Conservation (phyloP, 257 asterid species). For the Thymus quinquecostatus region DNA sequence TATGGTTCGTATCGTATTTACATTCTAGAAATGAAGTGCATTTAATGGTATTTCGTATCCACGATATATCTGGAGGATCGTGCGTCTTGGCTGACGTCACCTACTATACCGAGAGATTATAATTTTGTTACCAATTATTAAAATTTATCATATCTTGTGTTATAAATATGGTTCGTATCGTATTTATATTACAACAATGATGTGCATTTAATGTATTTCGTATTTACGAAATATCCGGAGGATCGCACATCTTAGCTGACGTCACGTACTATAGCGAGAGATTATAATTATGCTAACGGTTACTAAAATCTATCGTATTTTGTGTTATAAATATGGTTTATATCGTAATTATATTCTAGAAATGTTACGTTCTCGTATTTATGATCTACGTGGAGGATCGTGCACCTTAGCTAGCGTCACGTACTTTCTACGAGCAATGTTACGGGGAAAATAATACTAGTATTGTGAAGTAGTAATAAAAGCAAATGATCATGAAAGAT, state of each 20-base stretch:
- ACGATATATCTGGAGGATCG: not conserved
- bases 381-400: too few species aligned
- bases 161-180: not conserved
- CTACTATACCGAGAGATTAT: too few species aligned
- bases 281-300: not conserved
- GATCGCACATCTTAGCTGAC: too few species aligned
- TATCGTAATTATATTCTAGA: too few species aligned
- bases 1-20: not conserved
- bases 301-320: not conserved
- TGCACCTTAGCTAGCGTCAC: too few species aligned
- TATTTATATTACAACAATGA: not conserved
- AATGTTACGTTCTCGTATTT: not conserved
- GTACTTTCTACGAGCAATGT: too few species aligned
- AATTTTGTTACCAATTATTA: too few species aligned
- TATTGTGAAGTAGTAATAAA: not conserved
- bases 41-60: not conserved
- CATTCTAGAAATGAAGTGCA: not conserved
- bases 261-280: not conserved
- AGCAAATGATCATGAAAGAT: not conserved
- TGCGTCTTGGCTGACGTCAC: too few species aligned
- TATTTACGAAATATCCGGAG: not conserved
- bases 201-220: not conserved
- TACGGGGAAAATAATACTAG: too few species aligned
- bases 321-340: too few species aligned
- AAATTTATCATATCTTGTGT: too few species aligned